Base-by-base conservation (phyloP, 108 stramenopile genomes). In the Cyclotella cryptica region DNA sequence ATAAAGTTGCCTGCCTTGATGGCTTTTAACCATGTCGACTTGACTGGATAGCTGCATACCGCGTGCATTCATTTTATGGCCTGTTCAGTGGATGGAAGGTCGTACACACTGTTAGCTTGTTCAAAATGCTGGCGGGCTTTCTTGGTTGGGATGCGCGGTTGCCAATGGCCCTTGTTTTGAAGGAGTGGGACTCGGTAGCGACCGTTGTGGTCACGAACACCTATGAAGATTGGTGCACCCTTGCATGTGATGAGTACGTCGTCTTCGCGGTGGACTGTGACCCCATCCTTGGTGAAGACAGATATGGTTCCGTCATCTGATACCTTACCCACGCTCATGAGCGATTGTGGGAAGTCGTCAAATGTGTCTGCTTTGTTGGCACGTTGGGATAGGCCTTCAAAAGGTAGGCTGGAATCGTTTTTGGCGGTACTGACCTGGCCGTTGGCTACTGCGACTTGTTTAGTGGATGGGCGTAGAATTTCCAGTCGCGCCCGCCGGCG, bases 31-130 rank as follows among this genome's bases (percentile, higher is more conserved):
- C 51, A 52, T 1, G 51, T 52, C 18, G 51, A 52, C 21, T 52
- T 52, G 51, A 52, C 51, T 52, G 51, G 51, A 52, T 52, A 52
- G 51, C 51, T 8, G 51, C 51, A 52, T 52, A 52, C 51, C 19
- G 51, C 51, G 51, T 52, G 51, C 51, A 52, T 52, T 7, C 51
- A 52, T 52, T 18, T 52, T 2, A 35, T 6, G 35, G 35, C 35
- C 35, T 35, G 35, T 35, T 35, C 35, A 35, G 35, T 35, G 35
- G 51, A 52, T 52, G 51, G 51, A 18, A 19, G 18, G 51, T 52
- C 21, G 51, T 52, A 52, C 19, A 52, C 51, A 52, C 51, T 52
- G 21, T 21, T 52, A 21, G 21, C 51, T 52, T 52, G 18, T 21
- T 52, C 21, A 8, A 21, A 52, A 52, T 52, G 51, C 21, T 52